These are phyloP conservation scores for Talaromyces nanjingensis DNA, from an alignment of 495 filamentous ascomycete species.

Conservation along the genomic window DNA sequence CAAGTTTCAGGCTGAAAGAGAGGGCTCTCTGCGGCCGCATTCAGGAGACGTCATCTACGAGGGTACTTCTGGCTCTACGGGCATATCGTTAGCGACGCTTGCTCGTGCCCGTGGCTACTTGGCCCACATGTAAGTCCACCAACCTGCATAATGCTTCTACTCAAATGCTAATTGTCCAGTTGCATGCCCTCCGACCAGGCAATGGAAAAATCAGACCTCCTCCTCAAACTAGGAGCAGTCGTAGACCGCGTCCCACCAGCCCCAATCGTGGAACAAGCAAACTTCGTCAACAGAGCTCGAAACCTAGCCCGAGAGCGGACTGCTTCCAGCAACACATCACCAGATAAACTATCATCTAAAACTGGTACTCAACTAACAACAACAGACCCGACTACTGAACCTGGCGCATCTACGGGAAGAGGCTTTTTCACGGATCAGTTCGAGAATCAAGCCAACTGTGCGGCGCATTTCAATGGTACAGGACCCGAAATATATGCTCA, in stretches of 20 bases:
- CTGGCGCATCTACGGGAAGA: slow-evolving; percentile 29
- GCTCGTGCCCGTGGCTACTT: slow-evolving; percentile 83
- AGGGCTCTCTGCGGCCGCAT: slow-evolving; percentile 67
- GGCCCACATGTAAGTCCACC: slow-evolving; percentile 63
- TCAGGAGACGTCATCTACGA: slow-evolving; percentile 94
- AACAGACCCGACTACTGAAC: slow-evolving; percentile 22
- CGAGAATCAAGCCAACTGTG: slow-evolving; percentile 80
- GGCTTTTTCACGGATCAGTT: slow-evolving; percentile 98
- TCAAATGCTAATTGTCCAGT: too few relatives aligned
- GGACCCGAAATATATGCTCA: slow-evolving; percentile 85
- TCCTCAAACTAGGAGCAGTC: slow-evolving; percentile 81
- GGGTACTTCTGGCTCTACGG: slow-evolving; percentile 90
- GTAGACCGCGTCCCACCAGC: slow-evolving; percentile 86
- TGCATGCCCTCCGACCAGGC: slow-evolving; percentile 95
- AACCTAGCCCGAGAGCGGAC: slow-evolving; percentile 67
- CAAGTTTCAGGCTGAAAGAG: slow-evolving; percentile 59
- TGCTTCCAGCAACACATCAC: slow-evolving; percentile 28
- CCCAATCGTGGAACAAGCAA: slow-evolving; percentile 80
- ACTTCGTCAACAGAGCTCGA: slow-evolving; percentile 94
- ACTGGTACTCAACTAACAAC: neutral
- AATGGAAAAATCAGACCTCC: slow-evolving; percentile 78
- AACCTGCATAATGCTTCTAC: too few relatives aligned
- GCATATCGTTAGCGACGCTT: slow-evolving; percentile 86
- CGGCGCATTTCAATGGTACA: slow-evolving; percentile 73
- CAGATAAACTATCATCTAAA: slow-evolving; percentile 7